Conservation (phyloP, 257 asterid genomes). For the Nyctanthes arbortristis region DNA sequence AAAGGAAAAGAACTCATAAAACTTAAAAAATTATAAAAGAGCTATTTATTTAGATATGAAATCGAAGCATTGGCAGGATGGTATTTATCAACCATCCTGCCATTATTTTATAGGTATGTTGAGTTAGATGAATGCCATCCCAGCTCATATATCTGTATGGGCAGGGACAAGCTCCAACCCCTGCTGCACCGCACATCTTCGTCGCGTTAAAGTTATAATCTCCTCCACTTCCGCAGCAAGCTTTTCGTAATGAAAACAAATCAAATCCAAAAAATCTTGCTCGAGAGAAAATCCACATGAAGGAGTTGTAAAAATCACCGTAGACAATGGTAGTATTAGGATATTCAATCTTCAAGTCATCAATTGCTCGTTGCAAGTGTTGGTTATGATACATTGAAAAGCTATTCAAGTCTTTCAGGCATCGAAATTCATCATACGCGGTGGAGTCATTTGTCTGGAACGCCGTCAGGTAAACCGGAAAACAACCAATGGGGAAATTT, state of each 20-base stretch:
- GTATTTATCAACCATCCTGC: background rate
- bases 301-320: constrained; percentile 15
- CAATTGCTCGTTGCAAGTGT: background rate
- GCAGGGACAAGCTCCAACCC: background rate
- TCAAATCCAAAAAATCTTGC: too few species aligned
- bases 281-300: background rate
- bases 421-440: constrained; percentile 7
- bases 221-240: too few species aligned
- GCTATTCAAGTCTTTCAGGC: background rate
- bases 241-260: too few species aligned
- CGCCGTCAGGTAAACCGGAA: too few species aligned
- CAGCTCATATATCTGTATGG: background rate
- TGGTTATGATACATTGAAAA: constrained; percentile 2
- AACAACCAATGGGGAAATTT: too few species aligned
- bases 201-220: too few species aligned
- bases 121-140: constrained; percentile 17
- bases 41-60: too few species aligned
- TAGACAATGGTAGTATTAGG: background rate
- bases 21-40: too few species aligned
- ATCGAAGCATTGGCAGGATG: too few species aligned
- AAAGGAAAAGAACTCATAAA: too few species aligned
- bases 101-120: background rate
- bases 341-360: background rate
- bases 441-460: too few species aligned
- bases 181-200: too few species aligned